Evolutionary conservation across 2,329 filamentous ascomycete genomes (phyloP).

Genomic region (Metarhizium rileyi): DNA sequence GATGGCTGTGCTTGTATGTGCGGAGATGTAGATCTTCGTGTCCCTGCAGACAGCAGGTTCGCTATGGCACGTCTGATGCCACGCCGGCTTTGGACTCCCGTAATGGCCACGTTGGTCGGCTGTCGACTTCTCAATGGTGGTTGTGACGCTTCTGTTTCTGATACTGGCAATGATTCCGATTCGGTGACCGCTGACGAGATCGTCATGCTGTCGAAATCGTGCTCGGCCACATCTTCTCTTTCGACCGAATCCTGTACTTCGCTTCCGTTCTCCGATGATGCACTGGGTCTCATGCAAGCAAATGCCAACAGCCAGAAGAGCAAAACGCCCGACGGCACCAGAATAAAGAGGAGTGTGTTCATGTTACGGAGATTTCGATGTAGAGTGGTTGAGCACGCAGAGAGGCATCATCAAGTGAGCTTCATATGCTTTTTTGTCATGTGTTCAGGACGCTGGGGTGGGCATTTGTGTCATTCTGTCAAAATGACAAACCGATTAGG

Average conservation of each 20-base stretch:
- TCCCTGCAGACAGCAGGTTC: neutral
- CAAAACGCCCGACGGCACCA: neutral
- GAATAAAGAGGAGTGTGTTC: neutral
- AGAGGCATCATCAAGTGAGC: neutral
- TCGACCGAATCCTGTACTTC: neutral
- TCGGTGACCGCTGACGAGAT: neutral
- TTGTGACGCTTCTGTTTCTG: neutral
- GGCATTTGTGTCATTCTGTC: neutral
- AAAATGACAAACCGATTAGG: neutral
- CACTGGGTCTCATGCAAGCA: neutral
- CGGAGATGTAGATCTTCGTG: neutral
- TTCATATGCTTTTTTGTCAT: neutral
- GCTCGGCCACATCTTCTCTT: neutral
- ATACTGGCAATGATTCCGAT: neutral
- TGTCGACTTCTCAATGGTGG: neutral
- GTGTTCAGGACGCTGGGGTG: too few relatives aligned
- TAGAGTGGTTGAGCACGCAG: neutral
- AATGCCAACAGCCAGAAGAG: neutral
- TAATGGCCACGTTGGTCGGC: neutral
- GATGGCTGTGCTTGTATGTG: neutral
- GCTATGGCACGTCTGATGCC: neutral
- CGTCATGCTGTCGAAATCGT: neutral
- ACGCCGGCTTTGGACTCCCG: neutral
- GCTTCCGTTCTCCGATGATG: neutral
- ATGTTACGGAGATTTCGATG: neutral